Evolutionary conservation across 352 stramenopile species (phyloP).

Genomic region (Lagenidium sp.): DNA sequence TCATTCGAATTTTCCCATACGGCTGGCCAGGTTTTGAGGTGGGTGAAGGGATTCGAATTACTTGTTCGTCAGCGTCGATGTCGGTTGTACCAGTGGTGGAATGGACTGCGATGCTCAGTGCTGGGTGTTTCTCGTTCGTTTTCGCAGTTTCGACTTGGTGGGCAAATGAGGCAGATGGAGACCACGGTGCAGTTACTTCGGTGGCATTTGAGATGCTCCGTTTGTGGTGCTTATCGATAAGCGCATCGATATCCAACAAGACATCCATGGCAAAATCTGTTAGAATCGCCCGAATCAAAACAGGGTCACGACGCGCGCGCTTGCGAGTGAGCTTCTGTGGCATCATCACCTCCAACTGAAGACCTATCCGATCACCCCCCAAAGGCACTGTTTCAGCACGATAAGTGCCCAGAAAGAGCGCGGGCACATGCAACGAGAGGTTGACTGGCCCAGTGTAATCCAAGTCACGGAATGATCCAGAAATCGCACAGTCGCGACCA

Average conservation of each 20-base stretch:
- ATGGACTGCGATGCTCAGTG: constrained; percentile 21
- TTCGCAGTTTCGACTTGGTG: constrained; percentile 18
- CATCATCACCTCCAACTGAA: constrained; percentile 51
- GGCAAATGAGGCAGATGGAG: constrained; percentile 19
- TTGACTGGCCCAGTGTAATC: constrained; percentile 46
- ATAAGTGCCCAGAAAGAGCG: constrained; percentile 50
- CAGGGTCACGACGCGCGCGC: background rate
- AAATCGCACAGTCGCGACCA: constrained; percentile 38
- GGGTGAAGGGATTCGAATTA: constrained; percentile 9
- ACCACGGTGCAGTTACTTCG: constrained; percentile 26
- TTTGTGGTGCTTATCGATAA: constrained; percentile 31
- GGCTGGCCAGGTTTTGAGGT: constrained; percentile 5
- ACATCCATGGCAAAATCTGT: constrained; percentile 44
- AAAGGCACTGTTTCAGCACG: constrained; percentile 38
- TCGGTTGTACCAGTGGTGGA: constrained; percentile 3
- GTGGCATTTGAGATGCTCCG: constrained; percentile 19
- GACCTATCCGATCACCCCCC: constrained; percentile 27
- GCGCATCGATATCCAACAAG: constrained; percentile 43
- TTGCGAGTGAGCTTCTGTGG: constrained; percentile 9
- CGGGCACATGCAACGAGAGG: constrained; percentile 30
- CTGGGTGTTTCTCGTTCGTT: constrained; percentile 22
- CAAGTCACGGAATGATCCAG: constrained; percentile 50
- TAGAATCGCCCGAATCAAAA: constrained; percentile 28
- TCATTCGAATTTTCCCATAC: constrained; percentile 19
- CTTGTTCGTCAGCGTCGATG: constrained; percentile 3